Evolutionary conservation across 2,329 filamentous ascomycete genomes (phyloP), one percentile per base, ranked within the genome.

Genomic region (Lachnellula hyalina): DNA sequence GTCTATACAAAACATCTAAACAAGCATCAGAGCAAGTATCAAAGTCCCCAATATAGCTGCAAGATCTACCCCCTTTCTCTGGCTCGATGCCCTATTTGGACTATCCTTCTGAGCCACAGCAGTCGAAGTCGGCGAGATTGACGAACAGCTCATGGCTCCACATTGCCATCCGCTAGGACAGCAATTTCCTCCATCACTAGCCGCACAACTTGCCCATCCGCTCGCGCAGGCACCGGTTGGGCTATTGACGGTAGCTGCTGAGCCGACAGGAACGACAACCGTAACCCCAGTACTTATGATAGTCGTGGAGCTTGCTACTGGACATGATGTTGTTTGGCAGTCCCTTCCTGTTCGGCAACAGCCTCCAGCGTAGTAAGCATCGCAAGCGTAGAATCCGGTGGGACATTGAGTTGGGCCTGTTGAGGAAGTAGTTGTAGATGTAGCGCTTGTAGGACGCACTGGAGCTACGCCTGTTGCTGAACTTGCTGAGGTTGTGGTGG

Each of bases 331-430:
- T 0, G 85, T 87, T 56, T 87, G 82, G 72, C 93, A 97, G 72
- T 96, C 82, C 19, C 92, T 83, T 2, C 90, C 92, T 0, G 90
- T 91, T 54, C 88, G 87, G 73, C 93, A 97, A 74, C 93, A 97
- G 19, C 90, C 90, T 14, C 89, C 90, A 2, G 80, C 75, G 56
- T 92, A 90, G 56, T 85, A 84, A 2, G 93, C 93, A 2, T 86
- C 82, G 71, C 93, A 97, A 49, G 90, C 86, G 71, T 97, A 97
- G 76, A 92, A 97, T 2, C 92, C 92, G 0, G 86, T 92, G 0
- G 93, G 93, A 64, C 93, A 97, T 63, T 79, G 76, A 34, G 71
- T 62, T 4, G 62, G 67, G 47, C 64, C 59, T 42, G 65, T 53
- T 6, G 47, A n/a, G 12, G 52, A 14, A 2, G 57, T 62, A 1